Evolutionary conservation across 2,329 filamentous ascomycete genomes (phyloP), one percentile per base, ranked within the genome.

Genomic region (Zopfia rhizophila): DNA sequence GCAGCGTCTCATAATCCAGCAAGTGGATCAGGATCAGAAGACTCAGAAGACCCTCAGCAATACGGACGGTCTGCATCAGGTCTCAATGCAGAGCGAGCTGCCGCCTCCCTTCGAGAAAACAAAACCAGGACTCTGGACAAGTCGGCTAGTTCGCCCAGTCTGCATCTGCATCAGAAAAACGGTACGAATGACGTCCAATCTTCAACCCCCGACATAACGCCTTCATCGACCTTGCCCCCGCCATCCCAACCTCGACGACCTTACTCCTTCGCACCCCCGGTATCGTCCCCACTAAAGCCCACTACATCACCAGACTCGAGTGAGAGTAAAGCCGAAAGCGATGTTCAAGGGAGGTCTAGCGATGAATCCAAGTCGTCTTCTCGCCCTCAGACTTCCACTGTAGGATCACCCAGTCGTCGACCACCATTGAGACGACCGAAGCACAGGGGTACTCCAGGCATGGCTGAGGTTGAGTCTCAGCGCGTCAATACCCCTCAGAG

Each of bases 401-500:
- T 13, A 13, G 22, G 11, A 7, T 31, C 48, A 38, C 48, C 43
- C 14, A 25, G 38, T 19, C 41, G 48, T 11, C 39, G 39, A 30
- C 55, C 53, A 14, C 41, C 52, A 7, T 10, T 54, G 28, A 45
- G 42, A 12, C 28, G 44, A 24, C 45, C 48, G n/a, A 51, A 38
- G 8, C 37, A 51, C 19, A 52, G 33, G 23, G 61, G 58, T 28
- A 54, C 55, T 11, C 51, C 60, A 27, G 56, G 65, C 31, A 37
- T 65, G 31, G 14, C 33, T 4, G 42, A 38, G 14, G 38, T 44
- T 5, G 39, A 48, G 8, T 18, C 46, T 8, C 56, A 51, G 21
- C 32, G 52, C 16, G 30, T 53, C 3, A 43, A 49, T 11, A 63
- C 49, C 17, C 55, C 63, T 4, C 40, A 66, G 23, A 66, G 62